A percentile compares a stretch with the other conserved stretches of the same genome.
phyloP scores from a whole-genome alignment of 495 filamentous ascomycete species.

The Chaetomium tenue region DNA sequence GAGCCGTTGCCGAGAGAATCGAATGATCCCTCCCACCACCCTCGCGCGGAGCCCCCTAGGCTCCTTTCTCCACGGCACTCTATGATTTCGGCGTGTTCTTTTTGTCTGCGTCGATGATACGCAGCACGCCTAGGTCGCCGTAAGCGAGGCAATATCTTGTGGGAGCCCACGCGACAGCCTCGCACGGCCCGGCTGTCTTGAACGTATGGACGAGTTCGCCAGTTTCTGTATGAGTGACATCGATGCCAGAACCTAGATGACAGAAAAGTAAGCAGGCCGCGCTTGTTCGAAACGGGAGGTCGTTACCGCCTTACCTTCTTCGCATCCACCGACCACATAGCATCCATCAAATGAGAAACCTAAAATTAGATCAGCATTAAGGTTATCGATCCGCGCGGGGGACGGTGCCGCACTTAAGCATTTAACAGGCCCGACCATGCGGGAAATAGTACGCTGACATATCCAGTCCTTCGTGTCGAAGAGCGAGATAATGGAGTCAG shows the following conservation, averaged over 20 bases:
- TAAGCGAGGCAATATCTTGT: conserved; percentile 86
- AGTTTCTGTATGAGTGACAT: conserved; percentile 80
- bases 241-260: conserved; percentile 52
- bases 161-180: conserved; percentile 86
- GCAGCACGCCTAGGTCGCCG: conserved; percentile 75
- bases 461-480: conserved; percentile 95
- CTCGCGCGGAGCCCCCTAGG: background rate
- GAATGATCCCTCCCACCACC: background rate
- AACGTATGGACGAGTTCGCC: conserved; percentile 82
- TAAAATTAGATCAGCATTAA: conserved; percentile 29
- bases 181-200: conserved; percentile 61
- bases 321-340: conserved; percentile 79
- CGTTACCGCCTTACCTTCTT: conserved; percentile 59
- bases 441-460: conserved; percentile 74
- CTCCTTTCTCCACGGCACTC: background rate
- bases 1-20: background rate
- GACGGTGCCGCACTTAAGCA: conserved; percentile 60
- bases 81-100: conserved; percentile 28
- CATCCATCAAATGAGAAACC: conserved; percentile 87
- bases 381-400: conserved; percentile 1
- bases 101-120: conserved; percentile 61
- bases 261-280: conserved; percentile 12
- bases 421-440: conserved; percentile 73
- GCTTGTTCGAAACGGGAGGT: conserved; percentile 8
- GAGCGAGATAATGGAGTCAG: conserved; percentile 81